phyloP scores from a whole-genome alignment of 2,329 filamentous ascomycete species.

The Trichoderma sp. region DNA sequence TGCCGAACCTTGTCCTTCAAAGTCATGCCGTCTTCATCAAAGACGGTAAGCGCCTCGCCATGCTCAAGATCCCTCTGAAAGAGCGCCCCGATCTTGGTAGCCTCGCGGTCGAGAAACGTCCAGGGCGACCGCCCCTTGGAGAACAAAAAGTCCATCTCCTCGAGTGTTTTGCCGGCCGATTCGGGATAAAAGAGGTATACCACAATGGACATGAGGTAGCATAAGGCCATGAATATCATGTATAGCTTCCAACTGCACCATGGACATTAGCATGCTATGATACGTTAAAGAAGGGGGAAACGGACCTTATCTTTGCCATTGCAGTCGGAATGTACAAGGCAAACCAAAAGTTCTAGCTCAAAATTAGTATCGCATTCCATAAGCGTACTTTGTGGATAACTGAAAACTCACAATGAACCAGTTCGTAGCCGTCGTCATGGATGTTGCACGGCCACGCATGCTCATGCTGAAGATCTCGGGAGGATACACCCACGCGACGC shows the following conservation, averaged over 20 bases:
- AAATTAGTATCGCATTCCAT: background rate
- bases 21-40: slow-evolving; percentile 20
- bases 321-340: slow-evolving; percentile 28
- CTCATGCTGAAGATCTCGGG: slow-evolving; percentile 53
- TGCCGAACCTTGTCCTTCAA: slow-evolving; percentile 22
- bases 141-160: slow-evolving; percentile 28
- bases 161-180: slow-evolving; percentile 25
- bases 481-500: slow-evolving; percentile 64
- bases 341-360: slow-evolving; percentile 27
- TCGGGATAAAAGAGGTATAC: slow-evolving; percentile 29
- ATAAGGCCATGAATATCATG: slow-evolving; percentile 29
- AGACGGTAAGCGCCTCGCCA: slow-evolving; percentile 24
- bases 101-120: slow-evolving; percentile 24
- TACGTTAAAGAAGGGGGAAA: background rate
- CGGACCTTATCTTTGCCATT: slow-evolving; percentile 28
- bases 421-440: slow-evolving; percentile 29
- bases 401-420: slow-evolving; percentile 27
- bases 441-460: slow-evolving; percentile 32
- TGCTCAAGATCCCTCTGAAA: slow-evolving; percentile 22
- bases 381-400: background rate
- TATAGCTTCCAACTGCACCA: slow-evolving; percentile 25
- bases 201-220: slow-evolving; percentile 28
- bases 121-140: slow-evolving; percentile 10
- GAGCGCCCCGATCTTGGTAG: slow-evolving; percentile 23
- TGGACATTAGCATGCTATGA: background rate